Percentiles rank a stretch among this genome's conserved stretches.
Evolutionary conservation across 2,329 filamentous ascomycete genomes (phyloP).

Genomic region (Fusarium transvaalense): DNA sequence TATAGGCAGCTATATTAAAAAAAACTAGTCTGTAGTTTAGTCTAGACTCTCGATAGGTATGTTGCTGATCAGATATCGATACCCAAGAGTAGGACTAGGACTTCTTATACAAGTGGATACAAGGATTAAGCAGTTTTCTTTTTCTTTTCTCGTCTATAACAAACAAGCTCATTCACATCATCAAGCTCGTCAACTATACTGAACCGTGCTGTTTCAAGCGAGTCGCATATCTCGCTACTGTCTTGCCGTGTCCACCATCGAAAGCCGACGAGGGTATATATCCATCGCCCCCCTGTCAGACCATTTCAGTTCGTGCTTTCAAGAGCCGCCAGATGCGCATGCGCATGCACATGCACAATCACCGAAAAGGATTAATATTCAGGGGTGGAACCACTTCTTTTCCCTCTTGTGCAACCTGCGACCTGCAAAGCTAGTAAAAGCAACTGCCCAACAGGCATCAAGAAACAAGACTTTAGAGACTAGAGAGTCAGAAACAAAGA

Average conservation of each 20-base stretch:
- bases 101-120: slow-evolving; percentile 11
- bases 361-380: not conserved
- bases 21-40: not conserved
- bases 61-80: slow-evolving; percentile 1
- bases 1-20: slow-evolving; percentile 3
- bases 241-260: not conserved
- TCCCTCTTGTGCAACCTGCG: not conserved
- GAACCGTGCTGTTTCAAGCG: slow-evolving; percentile 31
- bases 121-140: slow-evolving; percentile 7
- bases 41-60: not conserved
- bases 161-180: slow-evolving; percentile 20
- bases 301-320: slow-evolving; percentile 1
- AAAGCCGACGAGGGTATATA: not conserved
- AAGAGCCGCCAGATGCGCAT: slow-evolving; percentile 29
- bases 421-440: not conserved
- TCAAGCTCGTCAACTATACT: slow-evolving; percentile 24
- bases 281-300: slow-evolving; percentile 7
- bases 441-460: slow-evolving; percentile 1
- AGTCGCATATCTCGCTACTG: slow-evolving; percentile 26
- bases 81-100: not conserved
- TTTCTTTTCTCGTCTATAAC: slow-evolving; percentile 1
- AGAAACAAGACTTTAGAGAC: not conserved
- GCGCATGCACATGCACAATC: slow-evolving; percentile 1
- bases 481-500: not conserved
- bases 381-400: slow-evolving; percentile 10